These are phyloP conservation scores for Fistulinella prunicolor DNA, from an alignment of 768 basidiomycete genomes.

Conservation along the genomic window DNA sequence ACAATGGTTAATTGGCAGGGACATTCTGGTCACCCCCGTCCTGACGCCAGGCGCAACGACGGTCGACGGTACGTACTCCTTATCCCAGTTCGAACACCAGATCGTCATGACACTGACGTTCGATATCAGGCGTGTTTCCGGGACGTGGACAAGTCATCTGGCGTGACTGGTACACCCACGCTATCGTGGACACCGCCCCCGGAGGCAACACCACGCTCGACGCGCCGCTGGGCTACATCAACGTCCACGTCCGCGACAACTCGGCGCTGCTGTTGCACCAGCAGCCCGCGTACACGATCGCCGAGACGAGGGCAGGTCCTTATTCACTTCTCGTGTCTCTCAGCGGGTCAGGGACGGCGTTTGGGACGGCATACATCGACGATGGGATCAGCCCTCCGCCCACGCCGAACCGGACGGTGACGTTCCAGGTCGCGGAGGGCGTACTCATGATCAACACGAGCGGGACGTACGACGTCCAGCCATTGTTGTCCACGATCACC, in stretches of 20 bases:
- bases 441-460: constrained; percentile 35
- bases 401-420: constrained; percentile 46
- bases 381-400: constrained; percentile 57
- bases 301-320: constrained; percentile 60
- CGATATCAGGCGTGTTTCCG: constrained; percentile 53
- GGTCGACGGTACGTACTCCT: constrained; percentile 52
- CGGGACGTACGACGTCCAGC: constrained; percentile 33
- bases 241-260: constrained; percentile 73
- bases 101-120: not conserved
- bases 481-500: constrained; percentile 47
- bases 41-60: constrained; percentile 62
- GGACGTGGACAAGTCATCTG: constrained; percentile 54
- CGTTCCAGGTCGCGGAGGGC: constrained; percentile 37
- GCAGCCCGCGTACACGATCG: constrained; percentile 62
- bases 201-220: constrained; percentile 49
- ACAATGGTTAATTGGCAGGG: constrained; percentile 73
- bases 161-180: constrained; percentile 76
- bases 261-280: constrained; percentile 65
- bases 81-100: no score
- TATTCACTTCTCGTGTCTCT: constrained; percentile 60
- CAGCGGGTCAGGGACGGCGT: constrained; percentile 44
- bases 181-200: constrained; percentile 41
- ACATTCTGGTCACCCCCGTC: constrained; percentile 76
- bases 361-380: constrained; percentile 65
- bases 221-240: constrained; percentile 76